Evolutionary conservation across 176 grass and related monocot species (phyloP), one percentile per base, ranked within the genome.

Genomic region (Carex kokanica): DNA sequence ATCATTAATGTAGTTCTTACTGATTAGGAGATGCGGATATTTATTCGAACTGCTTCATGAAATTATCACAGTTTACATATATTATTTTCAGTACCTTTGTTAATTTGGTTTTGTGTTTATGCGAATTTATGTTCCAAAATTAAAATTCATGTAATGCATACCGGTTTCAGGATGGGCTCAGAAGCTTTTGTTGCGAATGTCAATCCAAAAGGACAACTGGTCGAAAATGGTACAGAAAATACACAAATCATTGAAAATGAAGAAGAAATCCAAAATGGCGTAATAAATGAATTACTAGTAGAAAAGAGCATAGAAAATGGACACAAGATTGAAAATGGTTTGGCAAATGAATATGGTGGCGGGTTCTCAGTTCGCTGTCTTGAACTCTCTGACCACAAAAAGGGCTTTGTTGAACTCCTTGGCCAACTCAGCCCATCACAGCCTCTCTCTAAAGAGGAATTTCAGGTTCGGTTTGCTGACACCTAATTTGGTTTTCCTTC

Each of bases 361-460:
- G 59, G 43, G 14, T 82, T 90, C 61, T 71, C 21, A 14, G 87
- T 94, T 57, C 94, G 94, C n/a, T 89, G 87, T 53, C 86, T 97
- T 13, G 84, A 92, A 87, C 8, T 89, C n/a, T 81, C 90, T 10
- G 94, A 97, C 74, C 84, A 85, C 23, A 84, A 79, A 64, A 97
- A 84, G 84, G 94, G 94, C 0, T 94, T 97, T 62, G 56, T 97
- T 0, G 1, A 78, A 24, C 94, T 97, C 51, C 91, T 97, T 11
- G 82, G 90, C 2, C 91, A 97, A 88, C 88, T 97, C 79, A 90
- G 91, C 68, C 32, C 87, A 12, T 87, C 85, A 78, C 81, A 61
- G 23, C 88, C 87, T 15, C 92, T 94, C 60, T 91, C 92, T 14
- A 78, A 84, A 5, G 84, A 83, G 53, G 90, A 93, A 81, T 93